phyloP scores from a whole-genome alignment of 108 stramenopile species.

The Cyclostephanos invisitatus region DNA sequence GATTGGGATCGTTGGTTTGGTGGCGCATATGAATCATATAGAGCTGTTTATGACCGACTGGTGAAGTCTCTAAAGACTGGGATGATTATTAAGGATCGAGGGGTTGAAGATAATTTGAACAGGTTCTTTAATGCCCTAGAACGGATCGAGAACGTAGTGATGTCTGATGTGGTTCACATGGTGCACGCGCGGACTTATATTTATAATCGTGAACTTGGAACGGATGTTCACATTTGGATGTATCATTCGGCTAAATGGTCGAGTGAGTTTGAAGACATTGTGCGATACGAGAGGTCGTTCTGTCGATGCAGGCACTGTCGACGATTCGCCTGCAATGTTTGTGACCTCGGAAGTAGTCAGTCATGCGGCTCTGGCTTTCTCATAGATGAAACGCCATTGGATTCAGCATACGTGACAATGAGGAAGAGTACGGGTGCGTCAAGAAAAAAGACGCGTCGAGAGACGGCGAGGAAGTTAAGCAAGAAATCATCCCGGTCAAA shows the following conservation, averaged over 20 bases:
- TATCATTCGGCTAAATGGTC: not conserved
- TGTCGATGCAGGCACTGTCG: not conserved
- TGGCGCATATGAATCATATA: not conserved
- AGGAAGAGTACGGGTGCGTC: not conserved
- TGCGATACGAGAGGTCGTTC: not conserved
- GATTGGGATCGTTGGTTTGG: not conserved
- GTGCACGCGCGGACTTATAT: too few species aligned
- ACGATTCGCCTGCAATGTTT: not conserved
- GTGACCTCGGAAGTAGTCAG: too few species aligned
- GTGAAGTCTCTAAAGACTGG: not conserved
- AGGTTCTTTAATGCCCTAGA: not conserved
- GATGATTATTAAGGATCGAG: not conserved
- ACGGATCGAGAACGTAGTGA: not conserved
- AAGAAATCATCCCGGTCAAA: not conserved
- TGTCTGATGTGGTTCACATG: too few species aligned
- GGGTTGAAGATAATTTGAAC: not conserved
- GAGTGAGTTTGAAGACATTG: not conserved
- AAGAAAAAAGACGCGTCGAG: not conserved
- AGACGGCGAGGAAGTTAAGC: not conserved
- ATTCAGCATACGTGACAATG: not conserved
- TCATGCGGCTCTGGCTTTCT: too few species aligned
- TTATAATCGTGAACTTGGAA: too few species aligned
- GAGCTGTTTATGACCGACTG: not conserved
- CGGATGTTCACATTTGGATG: not conserved
- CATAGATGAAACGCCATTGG: not conserved